These are phyloP conservation scores for Gracilaria domingensis DNA, from an alignment of 23 red algal genomes.

Conservation along the genomic window DNA sequence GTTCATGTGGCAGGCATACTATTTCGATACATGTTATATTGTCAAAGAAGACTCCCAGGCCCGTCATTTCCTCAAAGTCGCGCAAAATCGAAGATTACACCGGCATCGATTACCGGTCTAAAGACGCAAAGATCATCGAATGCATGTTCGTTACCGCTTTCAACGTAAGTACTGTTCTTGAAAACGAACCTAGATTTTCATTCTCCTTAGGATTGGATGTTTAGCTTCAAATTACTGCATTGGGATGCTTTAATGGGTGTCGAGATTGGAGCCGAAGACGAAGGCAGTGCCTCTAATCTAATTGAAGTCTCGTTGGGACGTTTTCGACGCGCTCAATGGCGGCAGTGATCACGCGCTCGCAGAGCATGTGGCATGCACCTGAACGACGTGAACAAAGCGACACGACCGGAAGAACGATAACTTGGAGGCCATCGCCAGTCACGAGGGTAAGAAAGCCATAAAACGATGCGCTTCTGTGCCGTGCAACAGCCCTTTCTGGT, in stretches of 20 bases:
- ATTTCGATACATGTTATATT: conserved; percentile 17
- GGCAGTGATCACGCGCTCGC: too few relatives aligned
- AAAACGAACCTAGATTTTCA: conserved; percentile 86
- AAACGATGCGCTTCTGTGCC: too few relatives aligned
- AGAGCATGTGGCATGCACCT: not conserved
- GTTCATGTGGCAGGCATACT: conserved; percentile 28
- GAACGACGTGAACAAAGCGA: not conserved
- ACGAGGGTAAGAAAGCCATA: not conserved
- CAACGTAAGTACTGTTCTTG: conserved; percentile 73
- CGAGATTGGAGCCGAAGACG: conserved; percentile 93
- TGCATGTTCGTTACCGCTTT: conserved; percentile 62
- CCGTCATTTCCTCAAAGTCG: conserved; percentile 45
- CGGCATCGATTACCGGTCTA: conserved; percentile 91
- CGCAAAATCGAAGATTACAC: conserved; percentile 97
- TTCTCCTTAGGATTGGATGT: conserved; percentile 96
- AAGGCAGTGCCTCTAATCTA: conserved; percentile 77
- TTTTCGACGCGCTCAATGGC: not conserved
- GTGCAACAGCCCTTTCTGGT: too few relatives aligned
- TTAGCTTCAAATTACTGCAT: conserved; percentile 87
- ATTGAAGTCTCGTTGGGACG: conserved; percentile 65
- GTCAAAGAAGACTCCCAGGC: not conserved
- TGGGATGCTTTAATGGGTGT: conserved; percentile 99
- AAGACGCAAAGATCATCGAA: conserved; percentile 91
- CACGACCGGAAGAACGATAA: not conserved
- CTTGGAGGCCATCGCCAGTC: not conserved